Evolutionary conservation across 1,139 yeast genomes (phyloP).

Genomic region (Yamadazyma aaseri): DNA sequence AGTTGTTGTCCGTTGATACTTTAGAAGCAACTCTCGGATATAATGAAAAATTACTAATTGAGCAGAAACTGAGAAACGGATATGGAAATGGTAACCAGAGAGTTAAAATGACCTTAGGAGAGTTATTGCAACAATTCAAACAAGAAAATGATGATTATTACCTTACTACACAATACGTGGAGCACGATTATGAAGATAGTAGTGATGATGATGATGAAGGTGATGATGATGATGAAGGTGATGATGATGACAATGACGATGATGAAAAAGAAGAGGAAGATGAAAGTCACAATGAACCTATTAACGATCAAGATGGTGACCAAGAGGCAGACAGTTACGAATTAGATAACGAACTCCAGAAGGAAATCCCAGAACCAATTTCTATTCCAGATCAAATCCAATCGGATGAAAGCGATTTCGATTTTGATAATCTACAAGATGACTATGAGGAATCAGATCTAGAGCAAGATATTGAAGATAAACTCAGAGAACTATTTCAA

Average conservation of each 20-base stretch:
- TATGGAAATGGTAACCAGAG: slow-evolving; percentile 64
- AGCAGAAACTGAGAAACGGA: slow-evolving; percentile 54
- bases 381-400: slow-evolving; percentile 1
- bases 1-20: slow-evolving; percentile 31
- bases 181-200: slow-evolving; percentile 16
- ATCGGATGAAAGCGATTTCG: slow-evolving; percentile 23
- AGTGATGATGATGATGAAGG: slow-evolving; percentile 25
- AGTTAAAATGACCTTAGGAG: slow-evolving; percentile 45
- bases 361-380: slow-evolving; percentile 6
- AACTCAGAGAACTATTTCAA: slow-evolving; percentile 50
- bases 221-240: slow-evolving; percentile 18
- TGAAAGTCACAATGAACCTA: slow-evolving; percentile 16
- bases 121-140: slow-evolving; percentile 41
- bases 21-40: slow-evolving; percentile 33
- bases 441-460: slow-evolving; percentile 47
- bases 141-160: slow-evolving; percentile 45
- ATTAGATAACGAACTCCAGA: slow-evolving; percentile 12
- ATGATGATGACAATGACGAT: slow-evolving; percentile 14
- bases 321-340: slow-evolving; percentile 14
- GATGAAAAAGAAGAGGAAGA: slow-evolving; percentile 13
- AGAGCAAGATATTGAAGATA: slow-evolving; percentile 13
- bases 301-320: slow-evolving; percentile 11
- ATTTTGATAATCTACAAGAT: slow-evolving; percentile 46
- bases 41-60: slow-evolving; percentile 48
- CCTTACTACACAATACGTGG: slow-evolving; percentile 67